Evolutionary conservation across 441 rosid species (phyloP).

Genomic region (Populus hybrid): DNA sequence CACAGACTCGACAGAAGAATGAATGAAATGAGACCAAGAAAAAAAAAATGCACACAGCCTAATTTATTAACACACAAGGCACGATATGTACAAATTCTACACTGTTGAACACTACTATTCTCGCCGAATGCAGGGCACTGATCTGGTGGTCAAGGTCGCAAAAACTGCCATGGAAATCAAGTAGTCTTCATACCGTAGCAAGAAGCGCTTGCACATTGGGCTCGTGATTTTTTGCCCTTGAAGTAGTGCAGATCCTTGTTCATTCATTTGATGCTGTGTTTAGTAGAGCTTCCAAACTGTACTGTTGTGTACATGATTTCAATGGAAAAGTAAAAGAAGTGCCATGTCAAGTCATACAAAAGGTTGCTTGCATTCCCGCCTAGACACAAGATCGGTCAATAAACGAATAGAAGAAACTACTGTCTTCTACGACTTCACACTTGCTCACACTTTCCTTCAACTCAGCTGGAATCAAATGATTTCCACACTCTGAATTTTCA

Average conservation of each 20-base stretch:
- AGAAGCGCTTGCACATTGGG: conserved; percentile 7
- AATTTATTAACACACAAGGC: conserved; percentile 15
- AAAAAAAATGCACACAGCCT: conserved; percentile 2
- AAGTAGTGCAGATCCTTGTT: not conserved
- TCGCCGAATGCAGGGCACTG: not conserved
- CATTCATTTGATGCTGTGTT: conserved; percentile 4
- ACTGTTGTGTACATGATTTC: conserved; percentile 27
- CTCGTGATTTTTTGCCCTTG: not conserved
- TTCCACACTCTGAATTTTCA: conserved; percentile 22
- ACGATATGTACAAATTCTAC: conserved; percentile 21
- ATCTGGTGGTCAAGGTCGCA: not conserved
- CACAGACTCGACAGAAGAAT: conserved; percentile 4
- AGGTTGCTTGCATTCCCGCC: conserved; percentile 8
- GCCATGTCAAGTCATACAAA: conserved; percentile 7
- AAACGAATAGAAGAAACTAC: conserved; percentile 12
- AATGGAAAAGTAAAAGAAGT: conserved; percentile 20
- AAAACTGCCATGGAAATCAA: conserved; percentile 8
- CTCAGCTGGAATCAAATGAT: conserved; percentile 10
- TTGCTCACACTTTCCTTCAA: conserved; percentile 19
- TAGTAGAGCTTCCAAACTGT: conserved; percentile 17
- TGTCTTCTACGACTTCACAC: conserved; percentile 21
- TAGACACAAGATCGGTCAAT: conserved; percentile 7
- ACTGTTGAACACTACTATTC: not conserved
- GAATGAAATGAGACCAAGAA: conserved; percentile 13
- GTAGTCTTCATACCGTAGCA: not conserved